Evolutionary conservation across 805 yeast species (phyloP).

Genomic region (Lipomyces starkeyi): DNA sequence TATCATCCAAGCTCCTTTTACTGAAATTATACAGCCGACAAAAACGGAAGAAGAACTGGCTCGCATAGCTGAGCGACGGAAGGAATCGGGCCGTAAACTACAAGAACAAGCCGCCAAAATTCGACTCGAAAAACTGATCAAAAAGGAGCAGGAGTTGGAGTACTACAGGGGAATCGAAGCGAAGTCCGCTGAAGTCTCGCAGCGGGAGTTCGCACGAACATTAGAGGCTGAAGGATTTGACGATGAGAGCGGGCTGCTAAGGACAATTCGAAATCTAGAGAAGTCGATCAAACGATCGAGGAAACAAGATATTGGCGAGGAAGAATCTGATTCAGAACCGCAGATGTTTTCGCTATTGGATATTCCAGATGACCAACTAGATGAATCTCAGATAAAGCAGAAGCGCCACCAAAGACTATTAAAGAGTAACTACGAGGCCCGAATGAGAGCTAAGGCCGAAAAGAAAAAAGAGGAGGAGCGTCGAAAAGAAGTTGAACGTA

Average conservation of each 20-base stretch:
- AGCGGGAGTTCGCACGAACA: constrained; percentile 59
- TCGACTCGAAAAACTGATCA: constrained; percentile 76
- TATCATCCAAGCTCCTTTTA: constrained; percentile 81
- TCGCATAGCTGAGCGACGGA: constrained; percentile 75
- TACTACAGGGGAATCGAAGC: constrained; percentile 64
- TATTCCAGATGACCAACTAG: constrained; percentile 80
- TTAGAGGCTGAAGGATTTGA: constrained; percentile 76
- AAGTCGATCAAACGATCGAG: constrained; percentile 71
- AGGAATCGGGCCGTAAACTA: constrained; percentile 83
- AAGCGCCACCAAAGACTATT: constrained; percentile 82
- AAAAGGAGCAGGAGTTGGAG: constrained; percentile 78
- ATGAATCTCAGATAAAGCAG: constrained; percentile 80
- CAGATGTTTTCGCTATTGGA: constrained; percentile 78
- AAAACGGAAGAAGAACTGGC: constrained; percentile 85
- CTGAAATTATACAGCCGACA: constrained; percentile 66
- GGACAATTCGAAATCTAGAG: constrained; percentile 68
- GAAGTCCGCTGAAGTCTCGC: constrained; percentile 50
- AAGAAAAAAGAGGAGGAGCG: constrained; percentile 69
- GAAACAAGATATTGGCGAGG: constrained; percentile 67
- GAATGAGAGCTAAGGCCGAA: constrained; percentile 79
- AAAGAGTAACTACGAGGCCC: constrained; percentile 88
- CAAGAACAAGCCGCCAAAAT: constrained; percentile 92
- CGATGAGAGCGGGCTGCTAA: constrained; percentile 71
- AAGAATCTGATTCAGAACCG: constrained; percentile 54
- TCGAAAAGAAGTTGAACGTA: constrained; percentile 62